Evolutionary conservation across 768 basidiomycete species (phyloP).

Genomic region (Leccinum uliginosum): DNA sequence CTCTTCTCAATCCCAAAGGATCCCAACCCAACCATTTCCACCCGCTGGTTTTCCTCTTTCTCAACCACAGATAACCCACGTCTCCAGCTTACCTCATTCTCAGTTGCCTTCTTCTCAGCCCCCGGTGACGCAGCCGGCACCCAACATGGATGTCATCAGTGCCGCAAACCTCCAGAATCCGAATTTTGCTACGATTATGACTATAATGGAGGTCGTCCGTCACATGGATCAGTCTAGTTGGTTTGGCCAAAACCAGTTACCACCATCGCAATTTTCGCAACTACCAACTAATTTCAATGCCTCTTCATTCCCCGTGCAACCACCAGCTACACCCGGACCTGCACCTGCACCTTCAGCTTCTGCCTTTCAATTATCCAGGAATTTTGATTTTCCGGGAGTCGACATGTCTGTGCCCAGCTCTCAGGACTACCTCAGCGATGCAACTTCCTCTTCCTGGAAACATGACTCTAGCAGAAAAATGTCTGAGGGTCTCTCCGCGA

Average conservation of each 20-base stretch:
- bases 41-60: conserved; percentile 15
- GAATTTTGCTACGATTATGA: conserved; percentile 27
- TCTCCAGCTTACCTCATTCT: conserved; percentile 8
- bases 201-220: conserved; percentile 30
- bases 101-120: conserved; percentile 16
- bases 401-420: conserved; percentile 1
- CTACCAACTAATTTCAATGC: conserved; percentile 1
- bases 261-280: conserved; percentile 20
- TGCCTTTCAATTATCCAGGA: neutral
- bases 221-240: conserved; percentile 24
- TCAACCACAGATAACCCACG: conserved; percentile 12
- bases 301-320: conserved; percentile 4
- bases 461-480: conserved; percentile 1
- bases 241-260: conserved; percentile 15
- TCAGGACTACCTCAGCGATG: conserved; percentile 1
- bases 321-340: neutral
- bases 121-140: conserved; percentile 10
- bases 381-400: neutral
- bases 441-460: conserved; percentile 4
- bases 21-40: conserved; percentile 14
- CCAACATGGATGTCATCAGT: conserved; percentile 8
- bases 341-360: conserved; percentile 2
- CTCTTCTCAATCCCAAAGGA: conserved; percentile 17
- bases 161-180: conserved; percentile 13
- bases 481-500: conserved; percentile 7